Base-by-base conservation (phyloP, 164 flowering plant species). In the Saururus chinensis region DNA sequence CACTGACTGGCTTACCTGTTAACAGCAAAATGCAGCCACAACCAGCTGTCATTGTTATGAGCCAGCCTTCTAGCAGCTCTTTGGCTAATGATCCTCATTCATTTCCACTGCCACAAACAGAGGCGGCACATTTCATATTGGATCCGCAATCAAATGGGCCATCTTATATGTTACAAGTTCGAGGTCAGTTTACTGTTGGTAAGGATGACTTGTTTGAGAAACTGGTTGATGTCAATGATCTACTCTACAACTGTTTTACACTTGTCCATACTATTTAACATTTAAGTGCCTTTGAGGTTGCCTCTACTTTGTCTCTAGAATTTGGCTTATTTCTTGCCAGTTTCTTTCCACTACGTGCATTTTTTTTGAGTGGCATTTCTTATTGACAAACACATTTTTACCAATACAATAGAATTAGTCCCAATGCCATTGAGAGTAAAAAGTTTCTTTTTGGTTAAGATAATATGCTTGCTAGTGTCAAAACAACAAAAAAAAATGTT, bases 121-220 rank as follows among this genome's bases (percentile, higher is more conserved):
- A 82, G 55, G 75, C 74, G 53, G 48, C 78, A 25, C 80, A 70
- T 68, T 53, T 78, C 56, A 77, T 70, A 65, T 56, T 74, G 66
- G 89, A 81, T 68, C 84, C 77, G 73, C 76, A 75, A 58, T 57
- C 74, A 59, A 81, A 77, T 79, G 83, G 79, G 55, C 25, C 81
- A 16, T 22, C 77, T 57, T 62, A 64, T 72, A 45, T 71, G 56
- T 60, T 75, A 4, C 86, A 76, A 70, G 74, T 68, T 60, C 79
- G 70, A 80, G 90, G 95, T 87, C 45, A 41, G 45, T 2, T 13
- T 8, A 8, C 12, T 8, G 8, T 41, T 41, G 12, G 45, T 8
- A 41, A n/a, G n/a, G n/a, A n/a, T n/a, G n/a, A n/a, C n/a, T n/a
- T n/a, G n/a, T n/a, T n/a, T n/a, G n/a, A 41, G 45, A 0, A 41